Percentiles rank a stretch among this genome's conserved stretches.
Evolutionary conservation across 2,329 filamentous ascomycete genomes (phyloP).

Genomic region (Gnomoniopsis smithogilvyi): DNA sequence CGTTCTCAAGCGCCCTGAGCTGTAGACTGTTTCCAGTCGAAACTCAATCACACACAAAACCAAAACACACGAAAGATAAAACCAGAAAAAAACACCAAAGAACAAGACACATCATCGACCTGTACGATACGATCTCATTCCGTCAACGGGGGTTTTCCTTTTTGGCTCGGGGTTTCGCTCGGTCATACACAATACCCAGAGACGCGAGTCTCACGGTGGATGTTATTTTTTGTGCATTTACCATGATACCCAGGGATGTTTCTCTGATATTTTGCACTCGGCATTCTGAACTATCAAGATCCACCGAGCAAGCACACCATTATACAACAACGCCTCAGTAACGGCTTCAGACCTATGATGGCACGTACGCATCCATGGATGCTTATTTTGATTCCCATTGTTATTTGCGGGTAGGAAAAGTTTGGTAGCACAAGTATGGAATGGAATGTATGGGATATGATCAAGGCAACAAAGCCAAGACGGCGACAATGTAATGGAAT

Average conservation of each 20-base stretch:
- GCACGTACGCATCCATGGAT: neutral
- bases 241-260: slow-evolving; percentile 19
- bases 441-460: slow-evolving; percentile 3
- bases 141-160: slow-evolving; percentile 9
- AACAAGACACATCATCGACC: neutral
- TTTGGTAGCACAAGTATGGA: neutral
- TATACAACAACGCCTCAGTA: neutral
- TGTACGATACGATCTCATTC: slow-evolving; percentile 17
- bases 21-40: slow-evolving; percentile 34
- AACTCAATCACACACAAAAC: neutral
- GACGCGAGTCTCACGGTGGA: slow-evolving; percentile 16
- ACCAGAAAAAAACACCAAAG: slow-evolving; percentile 3
- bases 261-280: neutral
- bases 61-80: neutral
- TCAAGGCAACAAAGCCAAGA: neutral
- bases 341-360: neutral
- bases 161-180: slow-evolving; percentile 6
- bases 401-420: neutral
- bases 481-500: slow-evolving; percentile 12
- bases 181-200: slow-evolving; percentile 14
- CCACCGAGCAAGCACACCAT: neutral
- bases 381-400: neutral
- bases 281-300: neutral
- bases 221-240: slow-evolving; percentile 18
- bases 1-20: slow-evolving; percentile 64